Evolutionary conservation across 306 rosid genomes (phyloP).

Genomic region (Quercus dentata): DNA sequence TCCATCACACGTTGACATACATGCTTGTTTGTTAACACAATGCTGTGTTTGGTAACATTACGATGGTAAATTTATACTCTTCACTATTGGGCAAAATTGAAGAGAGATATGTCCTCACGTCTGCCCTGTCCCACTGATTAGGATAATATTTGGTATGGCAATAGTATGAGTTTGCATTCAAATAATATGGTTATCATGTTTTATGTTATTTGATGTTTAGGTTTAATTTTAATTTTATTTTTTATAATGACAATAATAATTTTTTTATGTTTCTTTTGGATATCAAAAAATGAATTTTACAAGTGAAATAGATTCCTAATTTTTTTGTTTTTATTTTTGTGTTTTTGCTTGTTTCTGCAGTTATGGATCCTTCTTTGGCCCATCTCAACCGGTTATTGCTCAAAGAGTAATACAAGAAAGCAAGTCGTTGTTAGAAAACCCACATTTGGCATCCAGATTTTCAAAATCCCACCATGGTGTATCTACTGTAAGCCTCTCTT

Average conservation of each 20-base stretch:
- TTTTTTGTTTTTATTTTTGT: neutral
- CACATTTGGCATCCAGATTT: conserved; percentile 55
- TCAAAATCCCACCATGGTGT: conserved; percentile 49
- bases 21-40: neutral
- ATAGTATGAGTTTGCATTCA: neutral
- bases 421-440: conserved; percentile 74
- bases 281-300: conserved; percentile 2
- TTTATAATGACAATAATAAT: too few relatives aligned
- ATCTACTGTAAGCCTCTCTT: conserved; percentile 21
- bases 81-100: neutral
- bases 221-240: neutral
- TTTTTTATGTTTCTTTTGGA: neutral
- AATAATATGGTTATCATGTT: neutral
- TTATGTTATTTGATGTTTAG: neutral
- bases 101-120: neutral
- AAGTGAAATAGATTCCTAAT: conserved; percentile 11
- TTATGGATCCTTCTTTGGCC: conserved; percentile 90
- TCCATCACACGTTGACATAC: neutral
- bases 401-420: conserved; percentile 92
- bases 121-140: neutral
- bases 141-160: neutral
- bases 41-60: neutral
- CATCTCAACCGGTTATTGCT: conserved; percentile 80
- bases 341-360: conserved; percentile 40
- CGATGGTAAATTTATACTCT: neutral